Conservation (phyloP, 108 stramenopile genomes). For the Cyclotella sp. region DNA sequence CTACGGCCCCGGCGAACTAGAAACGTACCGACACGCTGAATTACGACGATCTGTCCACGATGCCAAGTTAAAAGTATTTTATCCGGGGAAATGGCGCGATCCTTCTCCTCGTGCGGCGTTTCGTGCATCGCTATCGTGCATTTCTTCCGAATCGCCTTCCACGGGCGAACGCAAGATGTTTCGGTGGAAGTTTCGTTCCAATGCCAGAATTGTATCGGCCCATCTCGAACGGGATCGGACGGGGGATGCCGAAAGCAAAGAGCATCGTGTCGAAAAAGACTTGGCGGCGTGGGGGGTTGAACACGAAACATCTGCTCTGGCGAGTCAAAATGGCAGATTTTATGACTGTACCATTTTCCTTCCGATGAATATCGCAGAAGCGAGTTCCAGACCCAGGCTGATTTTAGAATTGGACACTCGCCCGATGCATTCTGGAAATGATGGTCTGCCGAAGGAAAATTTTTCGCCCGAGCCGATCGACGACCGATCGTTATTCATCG, state of each 20-base stretch:
- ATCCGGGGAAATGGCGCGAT: slow-evolving; percentile 38
- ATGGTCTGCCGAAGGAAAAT: background rate
- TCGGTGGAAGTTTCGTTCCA: slow-evolving; percentile 34
- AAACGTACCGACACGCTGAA: slow-evolving; percentile 33
- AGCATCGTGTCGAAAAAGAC: background rate
- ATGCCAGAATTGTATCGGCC: slow-evolving; percentile 32
- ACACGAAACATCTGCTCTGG: background rate
- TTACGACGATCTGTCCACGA: slow-evolving; percentile 18
- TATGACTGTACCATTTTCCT: slow-evolving; percentile 27
- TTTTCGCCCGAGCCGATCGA: background rate
- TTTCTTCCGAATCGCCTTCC: slow-evolving; percentile 7
- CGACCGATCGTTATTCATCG: background rate
- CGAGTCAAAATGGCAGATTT: background rate
- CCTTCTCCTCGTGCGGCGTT: slow-evolving; percentile 29
- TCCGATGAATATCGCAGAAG: background rate
- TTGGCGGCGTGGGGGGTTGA: background rate
- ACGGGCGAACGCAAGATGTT: background rate
- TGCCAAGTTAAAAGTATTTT: slow-evolving; percentile 46
- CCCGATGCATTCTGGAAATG: too few species aligned
- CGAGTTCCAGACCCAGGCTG: background rate
- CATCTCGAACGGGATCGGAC: background rate
- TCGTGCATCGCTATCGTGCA: slow-evolving; percentile 14
- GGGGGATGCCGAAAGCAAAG: background rate
- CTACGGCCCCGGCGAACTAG: slow-evolving; percentile 46
- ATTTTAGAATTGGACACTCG: slow-evolving; percentile 7